Percentiles rank a stretch among this genome's conserved stretches.
Evolutionary conservation across 1,139 yeast species (phyloP).

Genomic region (Suhomyces bolitotheri): DNA sequence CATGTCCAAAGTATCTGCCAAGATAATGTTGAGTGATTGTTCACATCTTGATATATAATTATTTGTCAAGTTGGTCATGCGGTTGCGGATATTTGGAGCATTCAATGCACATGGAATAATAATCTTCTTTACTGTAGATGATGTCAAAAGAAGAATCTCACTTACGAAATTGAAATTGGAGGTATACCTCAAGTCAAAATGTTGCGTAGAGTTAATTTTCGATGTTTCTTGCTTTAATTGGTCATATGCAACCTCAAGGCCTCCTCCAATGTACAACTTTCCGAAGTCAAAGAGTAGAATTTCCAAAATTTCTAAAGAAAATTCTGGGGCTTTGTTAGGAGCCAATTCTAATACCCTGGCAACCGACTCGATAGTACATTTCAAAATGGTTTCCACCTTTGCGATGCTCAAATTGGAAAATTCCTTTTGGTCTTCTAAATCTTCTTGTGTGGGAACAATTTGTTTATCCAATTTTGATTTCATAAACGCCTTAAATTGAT

Average conservation of each 20-base stretch:
- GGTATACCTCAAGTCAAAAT: slow-evolving; percentile 48
- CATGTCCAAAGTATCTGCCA: slow-evolving; percentile 57
- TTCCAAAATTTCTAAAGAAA: slow-evolving; percentile 67
- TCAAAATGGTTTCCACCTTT: slow-evolving; percentile 63
- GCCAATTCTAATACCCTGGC: slow-evolving; percentile 77
- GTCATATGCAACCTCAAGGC: slow-evolving; percentile 69
- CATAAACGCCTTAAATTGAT: slow-evolving; percentile 43
- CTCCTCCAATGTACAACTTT: slow-evolving; percentile 69
- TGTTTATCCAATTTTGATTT: slow-evolving; percentile 30
- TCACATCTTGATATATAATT: slow-evolving; percentile 69
- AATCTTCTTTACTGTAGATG: slow-evolving; percentile 70
- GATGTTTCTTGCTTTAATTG: slow-evolving; percentile 32
- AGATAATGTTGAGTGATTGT: slow-evolving; percentile 62
- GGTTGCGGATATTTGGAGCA: slow-evolving; percentile 58
- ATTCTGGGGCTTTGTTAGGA: slow-evolving; percentile 62
- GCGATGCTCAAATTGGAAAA: slow-evolving; percentile 40
- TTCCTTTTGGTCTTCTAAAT: slow-evolving; percentile 25
- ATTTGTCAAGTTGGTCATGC: slow-evolving; percentile 67
- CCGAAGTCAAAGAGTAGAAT: slow-evolving; percentile 71
- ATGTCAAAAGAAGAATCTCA: slow-evolving; percentile 63
- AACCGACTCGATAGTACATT: slow-evolving; percentile 75
- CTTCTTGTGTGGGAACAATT: slow-evolving; percentile 9
- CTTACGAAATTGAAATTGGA: slow-evolving; percentile 56
- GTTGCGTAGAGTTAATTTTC: slow-evolving; percentile 24
- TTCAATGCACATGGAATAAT: slow-evolving; percentile 71